phyloP scores from a whole-genome alignment of 345 rosid species.

The Eucalyptus sp. region DNA sequence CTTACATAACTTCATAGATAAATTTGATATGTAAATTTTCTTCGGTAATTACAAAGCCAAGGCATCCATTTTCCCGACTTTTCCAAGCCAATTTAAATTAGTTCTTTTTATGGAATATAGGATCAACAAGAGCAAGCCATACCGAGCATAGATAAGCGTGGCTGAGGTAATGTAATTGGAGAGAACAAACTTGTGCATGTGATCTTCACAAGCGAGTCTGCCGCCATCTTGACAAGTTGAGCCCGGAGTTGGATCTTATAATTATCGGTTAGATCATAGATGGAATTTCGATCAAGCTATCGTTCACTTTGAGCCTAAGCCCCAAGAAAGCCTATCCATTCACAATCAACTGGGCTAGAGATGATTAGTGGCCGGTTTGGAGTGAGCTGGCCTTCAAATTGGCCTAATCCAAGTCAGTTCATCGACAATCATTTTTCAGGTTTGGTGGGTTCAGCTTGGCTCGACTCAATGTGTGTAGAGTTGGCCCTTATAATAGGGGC shows the following conservation, averaged over 20 bases:
- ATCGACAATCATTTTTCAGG: background rate
- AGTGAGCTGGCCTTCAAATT: background rate
- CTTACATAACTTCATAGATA: no score
- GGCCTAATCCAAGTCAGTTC: background rate
- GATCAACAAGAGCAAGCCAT: no score
- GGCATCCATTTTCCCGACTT: no score
- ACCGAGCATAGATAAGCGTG: no score
- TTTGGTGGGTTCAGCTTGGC: background rate
- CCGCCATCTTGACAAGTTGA: background rate
- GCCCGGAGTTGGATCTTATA: background rate
- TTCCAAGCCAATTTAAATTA: no score
- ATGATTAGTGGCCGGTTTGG: background rate
- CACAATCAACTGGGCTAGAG: background rate
- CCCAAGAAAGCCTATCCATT: background rate
- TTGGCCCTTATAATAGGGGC: background rate
- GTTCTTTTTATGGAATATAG: no score
- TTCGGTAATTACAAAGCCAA: no score
- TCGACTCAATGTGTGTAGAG: background rate
- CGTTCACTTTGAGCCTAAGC: background rate
- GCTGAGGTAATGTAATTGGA: no score
- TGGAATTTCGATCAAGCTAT: background rate
- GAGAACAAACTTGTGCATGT: background rate
- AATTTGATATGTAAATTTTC: no score
- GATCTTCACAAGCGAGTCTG: background rate
- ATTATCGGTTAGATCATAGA: background rate